phyloP scores from a whole-genome alignment of 768 basidiomycete species.

The Rhizopogon salebrosus region DNA sequence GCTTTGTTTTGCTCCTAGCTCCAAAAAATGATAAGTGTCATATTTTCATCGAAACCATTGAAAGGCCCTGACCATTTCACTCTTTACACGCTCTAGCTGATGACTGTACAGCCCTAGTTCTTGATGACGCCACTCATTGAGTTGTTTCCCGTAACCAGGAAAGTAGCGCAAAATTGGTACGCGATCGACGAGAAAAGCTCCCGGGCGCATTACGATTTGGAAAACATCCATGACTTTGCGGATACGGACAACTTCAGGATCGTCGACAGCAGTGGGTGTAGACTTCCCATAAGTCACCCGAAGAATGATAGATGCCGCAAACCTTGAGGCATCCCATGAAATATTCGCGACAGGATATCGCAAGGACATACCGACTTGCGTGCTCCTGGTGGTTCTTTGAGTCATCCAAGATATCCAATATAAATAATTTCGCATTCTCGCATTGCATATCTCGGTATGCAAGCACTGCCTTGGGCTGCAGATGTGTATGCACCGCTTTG shows the following conservation, averaged over 20 bases:
- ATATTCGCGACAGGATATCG: not conserved
- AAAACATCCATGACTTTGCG: slow-evolving; percentile 18
- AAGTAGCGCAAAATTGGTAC: slow-evolving; percentile 35
- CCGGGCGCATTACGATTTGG: slow-evolving; percentile 25
- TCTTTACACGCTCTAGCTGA: slow-evolving; percentile 36
- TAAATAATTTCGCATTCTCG: slow-evolving; percentile 16
- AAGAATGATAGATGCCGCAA: slow-evolving; percentile 16
- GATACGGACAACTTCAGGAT: slow-evolving; percentile 12
- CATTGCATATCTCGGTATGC: slow-evolving; percentile 42
- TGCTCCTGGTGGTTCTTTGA: slow-evolving; percentile 8
- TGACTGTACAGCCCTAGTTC: slow-evolving; percentile 47
- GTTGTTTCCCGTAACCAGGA: slow-evolving; percentile 51
- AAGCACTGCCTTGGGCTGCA: slow-evolving; percentile 43
- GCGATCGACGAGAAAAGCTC: slow-evolving; percentile 27
- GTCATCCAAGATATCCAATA: slow-evolving; percentile 17
- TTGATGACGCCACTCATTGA: slow-evolving; percentile 45
- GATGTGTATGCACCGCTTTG: slow-evolving; percentile 48
- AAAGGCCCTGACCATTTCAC: slow-evolving; percentile 29
- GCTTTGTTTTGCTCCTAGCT: slow-evolving; percentile 7
- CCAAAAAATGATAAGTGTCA: not conserved
- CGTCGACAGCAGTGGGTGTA: slow-evolving; percentile 11
- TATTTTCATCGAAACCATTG: not conserved
- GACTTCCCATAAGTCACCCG: slow-evolving; percentile 22
- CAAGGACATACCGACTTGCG: slow-evolving; percentile 10
- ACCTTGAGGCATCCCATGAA: slow-evolving; percentile 10